Conservation (phyloP, 108 stramenopile species). For the Stephanodiscus triporus region DNA sequence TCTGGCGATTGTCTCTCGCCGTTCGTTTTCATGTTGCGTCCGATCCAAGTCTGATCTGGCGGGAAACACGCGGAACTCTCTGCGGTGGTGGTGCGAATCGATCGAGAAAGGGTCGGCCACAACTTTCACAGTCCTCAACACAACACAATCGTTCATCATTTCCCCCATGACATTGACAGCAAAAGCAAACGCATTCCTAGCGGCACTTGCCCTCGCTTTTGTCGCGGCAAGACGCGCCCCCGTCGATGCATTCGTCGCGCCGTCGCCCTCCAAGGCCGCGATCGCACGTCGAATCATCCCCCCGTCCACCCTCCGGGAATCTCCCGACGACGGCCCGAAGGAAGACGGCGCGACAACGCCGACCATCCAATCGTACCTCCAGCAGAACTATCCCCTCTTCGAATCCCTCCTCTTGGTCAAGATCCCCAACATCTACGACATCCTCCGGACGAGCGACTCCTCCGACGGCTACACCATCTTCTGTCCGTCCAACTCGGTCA, state of each 20-base stretch:
- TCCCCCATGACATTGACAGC: not conserved
- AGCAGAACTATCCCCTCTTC: conserved; percentile 47
- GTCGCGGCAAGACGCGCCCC: not conserved
- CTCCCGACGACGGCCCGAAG: conserved; percentile 2
- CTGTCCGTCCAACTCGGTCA: conserved; percentile 35
- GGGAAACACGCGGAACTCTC: too few relatives aligned
- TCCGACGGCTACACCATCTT: conserved; percentile 47
- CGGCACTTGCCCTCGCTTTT: not conserved
- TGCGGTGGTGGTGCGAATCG: too few relatives aligned
- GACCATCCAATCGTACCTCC: conserved; percentile 34
- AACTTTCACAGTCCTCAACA: too few relatives aligned
- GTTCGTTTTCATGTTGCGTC: too few relatives aligned
- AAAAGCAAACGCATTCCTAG: not conserved
- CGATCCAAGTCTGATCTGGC: too few relatives aligned
- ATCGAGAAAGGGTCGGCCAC: too few relatives aligned
- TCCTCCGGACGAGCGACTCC: conserved; percentile 21
- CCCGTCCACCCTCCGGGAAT: not conserved
- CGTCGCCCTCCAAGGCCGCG: not conserved
- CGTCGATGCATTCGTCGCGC: conserved; percentile 7
- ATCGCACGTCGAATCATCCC: not conserved
- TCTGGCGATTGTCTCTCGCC: too few relatives aligned
- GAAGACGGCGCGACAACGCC: not conserved
- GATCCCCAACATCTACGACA: conserved; percentile 41
- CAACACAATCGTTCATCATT: not conserved
- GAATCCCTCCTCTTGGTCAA: conserved; percentile 38